Conservation (phyloP, 352 stramenopile species). For the Peronospora farinosa region DNA sequence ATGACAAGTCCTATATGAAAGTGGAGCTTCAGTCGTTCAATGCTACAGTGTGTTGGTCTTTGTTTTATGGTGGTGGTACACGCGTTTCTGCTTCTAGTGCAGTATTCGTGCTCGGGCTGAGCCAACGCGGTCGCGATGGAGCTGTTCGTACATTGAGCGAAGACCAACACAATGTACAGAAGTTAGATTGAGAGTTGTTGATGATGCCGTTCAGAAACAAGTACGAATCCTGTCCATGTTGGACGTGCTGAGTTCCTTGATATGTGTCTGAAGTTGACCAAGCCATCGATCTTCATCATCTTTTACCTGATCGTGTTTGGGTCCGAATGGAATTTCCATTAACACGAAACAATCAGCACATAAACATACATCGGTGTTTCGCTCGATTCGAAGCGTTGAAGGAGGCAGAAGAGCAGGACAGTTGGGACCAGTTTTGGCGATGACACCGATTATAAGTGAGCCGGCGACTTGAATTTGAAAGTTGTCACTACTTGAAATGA, state of each 20-base stretch:
- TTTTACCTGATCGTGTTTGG: slow-evolving; percentile 58
- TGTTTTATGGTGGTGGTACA: too few species aligned
- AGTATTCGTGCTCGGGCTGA: slow-evolving; percentile 53
- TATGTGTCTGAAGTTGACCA: slow-evolving; percentile 86
- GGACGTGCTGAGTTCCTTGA: slow-evolving; percentile 79
- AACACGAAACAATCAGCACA: background rate
- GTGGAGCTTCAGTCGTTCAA: too few species aligned
- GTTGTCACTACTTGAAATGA: too few species aligned
- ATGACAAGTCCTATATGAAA: too few species aligned
- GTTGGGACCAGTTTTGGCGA: slow-evolving; percentile 90
- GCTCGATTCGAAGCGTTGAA: slow-evolving; percentile 88
- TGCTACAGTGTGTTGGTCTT: too few species aligned
- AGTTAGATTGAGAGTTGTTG: slow-evolving; percentile 1
- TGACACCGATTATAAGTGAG: slow-evolving; percentile 86
- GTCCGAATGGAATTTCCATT: slow-evolving; percentile 1
- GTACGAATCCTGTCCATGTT: slow-evolving; percentile 69
- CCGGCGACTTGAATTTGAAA: slow-evolving; percentile 88
- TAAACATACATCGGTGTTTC: slow-evolving; percentile 87
- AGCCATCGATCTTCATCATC: slow-evolving; percentile 91
- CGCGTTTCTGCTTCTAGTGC: slow-evolving; percentile 23
- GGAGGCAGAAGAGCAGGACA: slow-evolving; percentile 92
- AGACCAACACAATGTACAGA: background rate
- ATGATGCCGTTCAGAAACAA: background rate
- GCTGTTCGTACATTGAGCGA: slow-evolving; percentile 13
- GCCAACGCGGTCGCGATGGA: too few species aligned